Percentiles rank a stretch among this genome's conserved stretches.
Evolutionary conservation across 306 rosid genomes (phyloP).

Genomic region (Medicago arabica): DNA sequence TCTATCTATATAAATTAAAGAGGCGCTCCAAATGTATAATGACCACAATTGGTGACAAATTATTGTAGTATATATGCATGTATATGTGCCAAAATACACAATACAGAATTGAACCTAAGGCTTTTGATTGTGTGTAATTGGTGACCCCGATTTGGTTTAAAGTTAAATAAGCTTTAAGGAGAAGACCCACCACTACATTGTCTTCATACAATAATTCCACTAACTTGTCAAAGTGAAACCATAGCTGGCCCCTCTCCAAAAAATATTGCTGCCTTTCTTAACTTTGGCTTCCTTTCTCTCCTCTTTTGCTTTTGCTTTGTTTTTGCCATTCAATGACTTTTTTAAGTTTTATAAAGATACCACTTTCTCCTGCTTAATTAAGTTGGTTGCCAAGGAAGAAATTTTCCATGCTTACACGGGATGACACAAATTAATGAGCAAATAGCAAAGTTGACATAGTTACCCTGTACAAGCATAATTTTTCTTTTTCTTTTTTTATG

Average conservation of each 20-base stretch:
- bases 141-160: conserved; percentile 35
- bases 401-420: conserved; percentile 19
- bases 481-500: neutral
- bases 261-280: conserved; percentile 54
- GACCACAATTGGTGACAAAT: conserved; percentile 33
- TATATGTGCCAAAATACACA: neutral
- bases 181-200: conserved; percentile 29
- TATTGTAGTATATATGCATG: conserved; percentile 13
- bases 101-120: conserved; percentile 12
- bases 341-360: conserved; percentile 41
- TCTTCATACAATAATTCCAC: conserved; percentile 66
- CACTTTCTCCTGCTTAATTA: conserved; percentile 30
- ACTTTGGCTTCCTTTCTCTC: conserved; percentile 32
- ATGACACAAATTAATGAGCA: conserved; percentile 1
- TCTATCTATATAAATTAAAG: neutral
- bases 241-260: conserved; percentile 52
- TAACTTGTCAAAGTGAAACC: conserved; percentile 57
- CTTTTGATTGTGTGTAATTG: conserved; percentile 19
- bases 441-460: neutral
- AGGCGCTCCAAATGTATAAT: conserved; percentile 6
- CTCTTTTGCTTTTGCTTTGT: conserved; percentile 40
- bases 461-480: neutral
- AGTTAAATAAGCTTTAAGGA: conserved; percentile 45
- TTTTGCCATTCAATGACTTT: conserved; percentile 35
- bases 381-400: conserved; percentile 44